Evolutionary conservation across 106 monocot species (phyloP).

Genomic region (Gastrodia elata): DNA sequence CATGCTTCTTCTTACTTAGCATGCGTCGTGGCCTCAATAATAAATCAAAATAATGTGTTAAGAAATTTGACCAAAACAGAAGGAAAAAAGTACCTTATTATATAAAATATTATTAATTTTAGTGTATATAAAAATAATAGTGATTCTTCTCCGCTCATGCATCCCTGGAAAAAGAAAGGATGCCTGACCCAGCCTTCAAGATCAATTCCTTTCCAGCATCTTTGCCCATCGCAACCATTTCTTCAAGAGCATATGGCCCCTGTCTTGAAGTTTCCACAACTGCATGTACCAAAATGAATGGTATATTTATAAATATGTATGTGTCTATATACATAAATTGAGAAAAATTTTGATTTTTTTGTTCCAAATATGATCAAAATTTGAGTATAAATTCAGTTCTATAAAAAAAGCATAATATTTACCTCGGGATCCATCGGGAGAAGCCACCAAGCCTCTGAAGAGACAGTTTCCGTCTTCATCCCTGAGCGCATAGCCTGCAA

Average conservation of each 20-base stretch:
- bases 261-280: conserved; percentile 57
- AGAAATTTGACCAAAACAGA: too few relatives aligned
- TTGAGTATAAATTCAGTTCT: too few relatives aligned
- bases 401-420: conserved; percentile 7
- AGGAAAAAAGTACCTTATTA: too few relatives aligned
- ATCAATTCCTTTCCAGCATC: conserved; percentile 69
- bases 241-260: conserved; percentile 34
- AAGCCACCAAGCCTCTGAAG: conserved; percentile 91
- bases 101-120: too few relatives aligned
- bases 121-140: too few relatives aligned
- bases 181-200: conserved; percentile 41
- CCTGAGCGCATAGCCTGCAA: conserved; percentile 77
- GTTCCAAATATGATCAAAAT: too few relatives aligned
- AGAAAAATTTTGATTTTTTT: too few relatives aligned
- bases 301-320: background rate
- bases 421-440: conserved; percentile 93
- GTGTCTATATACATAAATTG: too few relatives aligned
- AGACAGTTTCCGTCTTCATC: conserved; percentile 62
- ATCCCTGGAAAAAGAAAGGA: too few relatives aligned
- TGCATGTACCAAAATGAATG: conserved; percentile 1
- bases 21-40: too few relatives aligned
- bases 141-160: conserved; percentile 33
- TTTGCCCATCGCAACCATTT: conserved; percentile 60
- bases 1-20: too few relatives aligned
- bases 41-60: too few relatives aligned